Base-by-base conservation (phyloP, 306 rosid species). In the Fragaria ananassa region DNA sequence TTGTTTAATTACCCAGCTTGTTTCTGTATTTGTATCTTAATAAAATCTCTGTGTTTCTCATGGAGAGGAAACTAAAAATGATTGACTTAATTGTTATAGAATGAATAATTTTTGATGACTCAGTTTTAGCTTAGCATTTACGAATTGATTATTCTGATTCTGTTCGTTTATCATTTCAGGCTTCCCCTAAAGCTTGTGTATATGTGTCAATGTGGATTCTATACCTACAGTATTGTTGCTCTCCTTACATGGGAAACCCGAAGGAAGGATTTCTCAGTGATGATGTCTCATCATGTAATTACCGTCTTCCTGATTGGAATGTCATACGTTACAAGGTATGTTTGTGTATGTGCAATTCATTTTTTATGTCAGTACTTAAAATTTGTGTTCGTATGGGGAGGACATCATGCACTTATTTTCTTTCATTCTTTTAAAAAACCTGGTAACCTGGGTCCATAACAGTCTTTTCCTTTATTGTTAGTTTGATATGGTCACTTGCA, bases 121-220 rank as follows among this genome's bases (percentile, higher is more conserved):
- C 21, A 60, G 39, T 8, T 67, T 29, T 45, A n/a, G 44, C 17
- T 46, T 65, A 65, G 56, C 29, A 61, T 18, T 29, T 45, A 2
- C 5, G 77, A 71, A 71, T 56, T 78, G 45, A 74, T 41, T 79
- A 51, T 53, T 68, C 82, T 81, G 58, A 83, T 62, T 72, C 77
- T 42, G 83, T 75, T 81, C 58, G 37, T 70, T 72, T 79, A 73
- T 79, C 62, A 45, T 83, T 70, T 76, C 93, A 95, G 99, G 89
- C 80, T 84, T 84, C 82, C 96, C 3, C 39, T 95, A 37, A 85
- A 86, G 87, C 78, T 95, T 57, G 88, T 64, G 84, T 92, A 92
- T 78, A 92, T 95, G 97, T 81, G 93, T 86, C 85, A 95, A 85
- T 89, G 93, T 85, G 99, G 99, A 74, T 95, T 95, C 90, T 95